These are phyloP conservation scores for Cryptococcus sp. DNA, from an alignment of 1,284 basidiomycete species.

Conservation along the genomic window DNA sequence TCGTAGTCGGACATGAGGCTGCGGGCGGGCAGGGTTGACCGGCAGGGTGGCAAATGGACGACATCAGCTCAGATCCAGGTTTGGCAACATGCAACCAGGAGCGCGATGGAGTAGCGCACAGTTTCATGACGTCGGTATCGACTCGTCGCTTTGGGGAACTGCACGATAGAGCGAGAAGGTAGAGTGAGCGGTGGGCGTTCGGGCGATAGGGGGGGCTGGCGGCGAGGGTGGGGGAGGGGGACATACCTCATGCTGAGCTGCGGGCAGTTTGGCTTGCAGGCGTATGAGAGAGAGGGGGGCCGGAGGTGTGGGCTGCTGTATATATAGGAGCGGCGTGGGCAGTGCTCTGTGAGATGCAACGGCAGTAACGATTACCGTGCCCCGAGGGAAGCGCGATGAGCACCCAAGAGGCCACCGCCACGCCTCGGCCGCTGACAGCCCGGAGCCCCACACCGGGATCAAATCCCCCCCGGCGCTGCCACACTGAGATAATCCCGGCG, in stretches of 20 bases:
- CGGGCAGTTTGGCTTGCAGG: too few species aligned
- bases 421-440: too few species aligned
- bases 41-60: slow-evolving; percentile 10
- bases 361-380: too few species aligned
- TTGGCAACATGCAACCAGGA: neutral
- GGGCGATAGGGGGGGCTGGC: neutral
- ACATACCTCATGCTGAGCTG: neutral
- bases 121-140: slow-evolving; percentile 99
- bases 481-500: neutral
- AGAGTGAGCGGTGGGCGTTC: neutral
- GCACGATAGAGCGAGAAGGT: slow-evolving; percentile 33
- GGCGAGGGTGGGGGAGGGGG: neutral
- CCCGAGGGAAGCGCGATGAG: too few species aligned
- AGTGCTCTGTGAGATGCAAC: neutral
- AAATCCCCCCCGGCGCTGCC: neutral
- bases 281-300: too few species aligned
- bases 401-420: too few species aligned
- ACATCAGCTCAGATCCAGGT: slow-evolving; percentile 1
- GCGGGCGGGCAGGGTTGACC: slow-evolving; percentile 12
- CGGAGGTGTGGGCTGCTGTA: too few species aligned
- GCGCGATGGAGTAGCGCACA: slow-evolving; percentile 58
- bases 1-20: slow-evolving; percentile 97
- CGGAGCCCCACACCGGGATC: neutral
- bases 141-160: slow-evolving; percentile 84
- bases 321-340: neutral